These are phyloP conservation scores for Flaveria trinervia DNA, from an alignment of 129 eudicot genomes.

Conservation along the genomic window DNA sequence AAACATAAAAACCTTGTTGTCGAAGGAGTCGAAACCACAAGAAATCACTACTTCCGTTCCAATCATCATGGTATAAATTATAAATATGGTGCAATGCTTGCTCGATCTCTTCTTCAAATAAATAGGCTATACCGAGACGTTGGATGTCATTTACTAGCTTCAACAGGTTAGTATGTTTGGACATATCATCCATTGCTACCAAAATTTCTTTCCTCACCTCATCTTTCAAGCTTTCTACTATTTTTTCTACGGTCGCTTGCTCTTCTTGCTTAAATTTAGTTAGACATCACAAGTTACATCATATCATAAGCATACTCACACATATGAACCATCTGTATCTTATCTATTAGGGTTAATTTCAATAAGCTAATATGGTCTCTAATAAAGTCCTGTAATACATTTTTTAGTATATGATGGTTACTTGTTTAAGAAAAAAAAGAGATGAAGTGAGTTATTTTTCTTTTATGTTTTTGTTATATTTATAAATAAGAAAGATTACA, in stretches of 20 bases:
- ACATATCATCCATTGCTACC: no score
- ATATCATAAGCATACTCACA: background rate
- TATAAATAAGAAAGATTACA: no score
- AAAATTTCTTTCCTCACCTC: background rate
- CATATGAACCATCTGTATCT: background rate
- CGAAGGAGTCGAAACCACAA: background rate
- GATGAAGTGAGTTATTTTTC: no score
- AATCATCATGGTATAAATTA: background rate
- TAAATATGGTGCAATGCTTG: background rate
- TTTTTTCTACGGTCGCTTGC: background rate
- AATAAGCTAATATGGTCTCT: no score
- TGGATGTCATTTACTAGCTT: background rate
- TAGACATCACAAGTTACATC: background rate
- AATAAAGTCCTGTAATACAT: no score
- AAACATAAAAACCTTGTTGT: slow-evolving; percentile 5
- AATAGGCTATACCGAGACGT: background rate
- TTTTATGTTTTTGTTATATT: no score
- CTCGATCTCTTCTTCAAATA: background rate
- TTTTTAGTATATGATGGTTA: no score
- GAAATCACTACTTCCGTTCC: background rate
- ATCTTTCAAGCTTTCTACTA: background rate
- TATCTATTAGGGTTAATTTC: no score
- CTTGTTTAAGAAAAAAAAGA: no score
- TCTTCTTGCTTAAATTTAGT: background rate
- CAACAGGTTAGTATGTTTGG: background rate